Percentiles rank a stretch among this genome's conserved stretches.
Conservation (phyloP, 441 rosid species). For the Syzygium malaccense region DNA sequence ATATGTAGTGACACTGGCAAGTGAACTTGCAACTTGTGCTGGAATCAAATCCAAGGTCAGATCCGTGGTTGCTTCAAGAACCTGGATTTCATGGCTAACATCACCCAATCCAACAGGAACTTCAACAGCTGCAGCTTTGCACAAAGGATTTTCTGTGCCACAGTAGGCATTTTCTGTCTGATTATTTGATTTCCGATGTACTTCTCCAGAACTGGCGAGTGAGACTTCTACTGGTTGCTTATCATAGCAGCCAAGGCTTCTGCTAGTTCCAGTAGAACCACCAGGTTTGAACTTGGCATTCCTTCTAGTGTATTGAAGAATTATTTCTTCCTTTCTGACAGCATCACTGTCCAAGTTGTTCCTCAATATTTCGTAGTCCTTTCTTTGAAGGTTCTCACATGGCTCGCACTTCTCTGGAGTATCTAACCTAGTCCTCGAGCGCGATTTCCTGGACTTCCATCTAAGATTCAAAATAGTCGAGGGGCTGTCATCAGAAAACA, state of each 20-base stretch:
- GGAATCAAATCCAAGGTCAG: slow-evolving; percentile 18
- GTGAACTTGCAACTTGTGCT: slow-evolving; percentile 19
- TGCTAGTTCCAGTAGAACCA: slow-evolving; percentile 24
- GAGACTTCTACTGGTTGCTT: slow-evolving; percentile 20
- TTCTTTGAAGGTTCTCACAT: slow-evolving; percentile 27
- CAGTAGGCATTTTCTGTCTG: not conserved
- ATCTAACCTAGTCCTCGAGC: slow-evolving; percentile 52
- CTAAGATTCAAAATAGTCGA: slow-evolving; percentile 39
- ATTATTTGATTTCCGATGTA: not conserved
- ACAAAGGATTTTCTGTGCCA: not conserved
- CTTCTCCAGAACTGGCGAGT: slow-evolving; percentile 10
- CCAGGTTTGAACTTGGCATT: slow-evolving; percentile 46
- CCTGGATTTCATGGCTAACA: slow-evolving; percentile 24
- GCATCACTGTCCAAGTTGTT: slow-evolving; percentile 17
- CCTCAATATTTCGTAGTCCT: slow-evolving; percentile 12
- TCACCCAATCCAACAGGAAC: slow-evolving; percentile 8
- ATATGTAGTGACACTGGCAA: slow-evolving; percentile 8
- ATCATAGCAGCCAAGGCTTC: slow-evolving; percentile 3
- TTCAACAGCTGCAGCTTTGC: slow-evolving; percentile 1
- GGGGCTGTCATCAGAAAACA: slow-evolving; percentile 42
- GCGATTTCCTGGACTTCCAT: slow-evolving; percentile 74
- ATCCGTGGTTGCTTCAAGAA: slow-evolving; percentile 20
- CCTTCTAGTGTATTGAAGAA: slow-evolving; percentile 82
- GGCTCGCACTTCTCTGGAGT: slow-evolving; percentile 21
- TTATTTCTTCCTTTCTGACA: slow-evolving; percentile 38